Percentiles rank a stretch among this genome's conserved stretches.
These are phyloP conservation scores for Hansenula sp. DNA, from an alignment of 1,139 yeast species.

Conservation along the genomic window DNA sequence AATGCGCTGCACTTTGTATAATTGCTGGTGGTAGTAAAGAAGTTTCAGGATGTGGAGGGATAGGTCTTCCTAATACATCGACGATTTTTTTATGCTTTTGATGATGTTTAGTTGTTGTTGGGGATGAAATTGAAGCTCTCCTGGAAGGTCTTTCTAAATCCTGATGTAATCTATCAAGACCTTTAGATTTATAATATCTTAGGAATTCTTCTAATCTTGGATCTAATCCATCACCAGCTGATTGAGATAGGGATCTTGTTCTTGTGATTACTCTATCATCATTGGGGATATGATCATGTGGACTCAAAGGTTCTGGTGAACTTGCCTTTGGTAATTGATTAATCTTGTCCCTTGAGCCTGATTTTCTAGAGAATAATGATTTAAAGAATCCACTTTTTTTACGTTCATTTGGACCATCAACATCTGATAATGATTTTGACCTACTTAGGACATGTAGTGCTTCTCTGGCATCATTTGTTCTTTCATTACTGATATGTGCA, in stretches of 20 bases:
- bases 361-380: slow-evolving; percentile 29
- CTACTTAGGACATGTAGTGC: slow-evolving; percentile 17
- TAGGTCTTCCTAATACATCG: slow-evolving; percentile 36
- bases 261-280: slow-evolving; percentile 11
- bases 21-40: slow-evolving; percentile 50
- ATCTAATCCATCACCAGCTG: slow-evolving; percentile 32
- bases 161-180: slow-evolving; percentile 27
- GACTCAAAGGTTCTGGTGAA: slow-evolving; percentile 4
- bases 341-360: not conserved
- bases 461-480: slow-evolving; percentile 2
- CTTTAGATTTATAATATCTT: slow-evolving; percentile 41
- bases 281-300: slow-evolving; percentile 3
- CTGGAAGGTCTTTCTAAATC: slow-evolving; percentile 10
- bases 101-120: slow-evolving; percentile 3
- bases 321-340: slow-evolving; percentile 5
- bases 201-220: slow-evolving; percentile 59
- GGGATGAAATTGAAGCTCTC: slow-evolving; percentile 9
- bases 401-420: slow-evolving; percentile 13
- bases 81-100: slow-evolving; percentile 10
- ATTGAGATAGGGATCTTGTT: slow-evolving; percentile 13
- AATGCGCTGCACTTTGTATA: slow-evolving; percentile 23
- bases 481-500: not conserved
- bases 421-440: slow-evolving; percentile 27
- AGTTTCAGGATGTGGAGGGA: slow-evolving; percentile 44
- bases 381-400: slow-evolving; percentile 31